Evolutionary conservation across 2,329 filamentous ascomycete genomes (phyloP), one percentile per base, ranked within the genome.

Genomic region (Penicillium sp.): DNA sequence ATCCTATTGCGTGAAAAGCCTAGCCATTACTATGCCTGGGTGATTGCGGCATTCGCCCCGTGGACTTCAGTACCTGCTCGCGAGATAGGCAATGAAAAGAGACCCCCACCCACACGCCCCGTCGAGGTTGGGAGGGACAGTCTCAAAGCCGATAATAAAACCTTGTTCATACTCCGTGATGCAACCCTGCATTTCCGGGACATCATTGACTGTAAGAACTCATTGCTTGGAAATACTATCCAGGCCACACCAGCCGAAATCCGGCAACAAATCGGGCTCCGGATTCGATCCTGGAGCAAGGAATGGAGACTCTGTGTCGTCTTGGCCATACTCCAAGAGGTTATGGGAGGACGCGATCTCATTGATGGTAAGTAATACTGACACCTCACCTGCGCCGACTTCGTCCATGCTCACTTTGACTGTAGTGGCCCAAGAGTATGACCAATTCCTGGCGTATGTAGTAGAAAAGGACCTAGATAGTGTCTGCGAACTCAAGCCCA

Each of bases 71-170:
- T 79, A 59, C 78, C 64, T 71, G 62, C 72, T 62, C 74, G 77
- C 51, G 70, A 72, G 4, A 67, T 77, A 30, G 77, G 75, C 8
- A 72, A 74, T 13, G 80, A 80, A 42, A 77, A 79, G 51, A 89
- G 86, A 70, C 73, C 78, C 22, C 79, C 84, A 3, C 82, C 84
- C 22, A 86, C 89, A 0, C 81, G 87, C 19, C 84, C 88, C 3
- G 84, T 84, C 3, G 79, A 86, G 33, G 89, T 90, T 5, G 88
- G 87, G 5, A 83, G 89, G 35, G 91, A 96, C 73, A 92, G 92
- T 5, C 87, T 96, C 73, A 92, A 90, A 70, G 85, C 88, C 1
- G 86, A 90, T 2, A 96, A 93, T 73, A 95, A 89, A 73, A 79
- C 92, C 5, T 85, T 84, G 46, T 87, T 88, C 65, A 78, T 94